Evolutionary conservation across 2,329 filamentous ascomycete genomes (phyloP), one percentile per base, ranked within the genome.

Genomic region (Verticillium longisporum): DNA sequence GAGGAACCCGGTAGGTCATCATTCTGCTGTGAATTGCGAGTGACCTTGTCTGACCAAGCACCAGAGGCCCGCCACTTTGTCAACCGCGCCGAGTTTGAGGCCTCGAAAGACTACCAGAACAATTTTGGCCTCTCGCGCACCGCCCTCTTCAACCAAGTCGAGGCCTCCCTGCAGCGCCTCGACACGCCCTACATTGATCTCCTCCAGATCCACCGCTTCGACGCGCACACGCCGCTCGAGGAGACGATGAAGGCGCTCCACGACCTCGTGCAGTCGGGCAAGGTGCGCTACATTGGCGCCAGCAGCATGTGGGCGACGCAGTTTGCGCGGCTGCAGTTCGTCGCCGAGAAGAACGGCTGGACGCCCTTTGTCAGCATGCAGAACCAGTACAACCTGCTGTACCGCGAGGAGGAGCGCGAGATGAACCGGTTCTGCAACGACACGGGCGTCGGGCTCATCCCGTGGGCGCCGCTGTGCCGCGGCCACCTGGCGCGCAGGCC

Each of bases 231-330:
- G 0, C 79, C 82, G 0, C 71, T 78, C 4, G 81, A 85, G 66
- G 84, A 87, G 71, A 86, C 83, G n/a, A 87, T 87, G 84, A 77
- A 79, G 68, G 83, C 83, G 7, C 71, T 86, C n/a, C 82, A 87
- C 63, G 84, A 87, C 66, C 75, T 87, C 0, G 77, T 87, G 0
- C 75, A 81, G 65, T 78, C 74, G 3, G 85, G 85, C 0, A 85
- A 83, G 68, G 83, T 86, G 0, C 73, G 80, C 1, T 84, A 84
- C 65, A 78, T 84, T 26, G 82, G 82, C 2, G 75, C 79, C n/a
- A 77, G 73, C 38, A 77, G 72, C 57, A 82, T 81, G 78, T 75
- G 75, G 67, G 73, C 78, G 0, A 80, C 76, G 66, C 75, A 83
- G 64, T 81, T 83, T 64, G 75, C 77, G 54, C 73, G 71, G 59